Conservation (phyloP, 139 green algal species). For the Coccomyxa sp. region DNA sequence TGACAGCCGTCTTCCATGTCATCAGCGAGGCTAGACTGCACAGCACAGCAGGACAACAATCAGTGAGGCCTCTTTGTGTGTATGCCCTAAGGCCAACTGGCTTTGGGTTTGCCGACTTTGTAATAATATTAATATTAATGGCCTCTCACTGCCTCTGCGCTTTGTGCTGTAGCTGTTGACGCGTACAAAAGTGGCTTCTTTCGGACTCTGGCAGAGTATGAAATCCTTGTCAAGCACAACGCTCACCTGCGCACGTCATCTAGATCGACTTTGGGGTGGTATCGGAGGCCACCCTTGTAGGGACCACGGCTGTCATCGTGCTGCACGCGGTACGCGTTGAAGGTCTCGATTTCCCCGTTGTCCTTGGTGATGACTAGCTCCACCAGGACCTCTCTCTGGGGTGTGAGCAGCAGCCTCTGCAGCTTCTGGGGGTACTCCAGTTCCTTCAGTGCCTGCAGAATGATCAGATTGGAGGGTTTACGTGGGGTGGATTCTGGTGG, state of each 20-base stretch:
- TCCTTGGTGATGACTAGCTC: slow-evolving; percentile 77
- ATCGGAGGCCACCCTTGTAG: slow-evolving; percentile 86
- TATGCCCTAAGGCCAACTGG: no score
- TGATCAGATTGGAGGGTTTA: background rate
- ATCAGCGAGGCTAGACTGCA: slow-evolving; percentile 72
- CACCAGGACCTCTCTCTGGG: slow-evolving; percentile 60
- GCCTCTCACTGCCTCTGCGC: no score
- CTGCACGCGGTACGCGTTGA: slow-evolving; percentile 79
- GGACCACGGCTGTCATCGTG: slow-evolving; percentile 84
- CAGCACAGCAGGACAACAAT: background rate
- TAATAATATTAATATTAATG: no score
- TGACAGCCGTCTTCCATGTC: slow-evolving; percentile 95
- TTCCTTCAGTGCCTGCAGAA: slow-evolving; percentile 53
- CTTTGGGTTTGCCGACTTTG: no score
- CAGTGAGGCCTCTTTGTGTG: background rate
- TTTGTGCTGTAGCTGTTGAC: background rate
- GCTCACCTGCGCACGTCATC: slow-evolving; percentile 63
- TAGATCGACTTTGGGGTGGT: slow-evolving; percentile 73
- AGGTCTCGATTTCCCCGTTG: slow-evolving; percentile 69
- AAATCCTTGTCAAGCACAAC: no score
- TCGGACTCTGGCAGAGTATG: no score
- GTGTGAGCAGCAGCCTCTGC: slow-evolving; percentile 74
- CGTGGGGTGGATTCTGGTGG: background rate
- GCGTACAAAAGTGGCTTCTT: background rate
- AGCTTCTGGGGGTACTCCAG: slow-evolving; percentile 53